A percentile compares a stretch with the other conserved stretches of the same genome.
These are phyloP conservation scores for Mucor plumbeus DNA, from an alignment of 371 early-diverging fungal genomes.

Conservation along the genomic window DNA sequence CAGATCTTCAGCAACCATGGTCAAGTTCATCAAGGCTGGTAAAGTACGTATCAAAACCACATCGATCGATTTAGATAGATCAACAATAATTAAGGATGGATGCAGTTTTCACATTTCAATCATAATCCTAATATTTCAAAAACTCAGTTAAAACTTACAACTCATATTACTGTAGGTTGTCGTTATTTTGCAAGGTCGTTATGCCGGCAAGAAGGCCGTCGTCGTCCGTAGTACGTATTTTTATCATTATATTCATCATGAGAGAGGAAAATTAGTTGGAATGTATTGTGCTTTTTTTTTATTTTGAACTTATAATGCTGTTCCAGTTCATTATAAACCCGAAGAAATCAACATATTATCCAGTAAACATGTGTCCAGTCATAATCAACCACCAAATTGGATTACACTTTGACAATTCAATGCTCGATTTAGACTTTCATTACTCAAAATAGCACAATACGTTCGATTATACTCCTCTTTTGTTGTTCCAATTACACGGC, in stretches of 20 bases:
- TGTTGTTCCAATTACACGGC: neutral
- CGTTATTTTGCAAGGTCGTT: constrained; percentile 95
- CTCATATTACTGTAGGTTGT: constrained; percentile 72
- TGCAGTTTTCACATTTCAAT: neutral
- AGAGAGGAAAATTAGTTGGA: neutral
- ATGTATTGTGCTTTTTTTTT: neutral
- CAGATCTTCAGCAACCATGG: constrained; percentile 52
- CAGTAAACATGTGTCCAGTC: too few species aligned
- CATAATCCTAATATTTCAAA: neutral
- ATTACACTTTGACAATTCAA: too few species aligned
- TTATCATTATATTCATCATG: neutral
- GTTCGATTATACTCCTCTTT: neutral
- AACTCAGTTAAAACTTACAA: neutral
- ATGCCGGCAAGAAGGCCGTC: constrained; percentile 99
- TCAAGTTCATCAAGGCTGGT: constrained; percentile 73
- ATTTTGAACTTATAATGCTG: too few species aligned
- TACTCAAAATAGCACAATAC: neutral
- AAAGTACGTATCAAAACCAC: constrained; percentile 44
- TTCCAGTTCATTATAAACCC: too few species aligned
- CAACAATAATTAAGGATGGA: neutral
- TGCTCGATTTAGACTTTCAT: too few species aligned
- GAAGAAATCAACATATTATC: too few species aligned
- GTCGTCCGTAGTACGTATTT: constrained; percentile 87
- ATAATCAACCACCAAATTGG: too few species aligned
- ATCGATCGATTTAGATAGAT: constrained; percentile 7